A percentile compares a stretch with the other conserved stretches of the same genome.
Evolutionary conservation across 73 alveolate genomes (phyloP).

Genomic region (Paramecium bursaria): DNA sequence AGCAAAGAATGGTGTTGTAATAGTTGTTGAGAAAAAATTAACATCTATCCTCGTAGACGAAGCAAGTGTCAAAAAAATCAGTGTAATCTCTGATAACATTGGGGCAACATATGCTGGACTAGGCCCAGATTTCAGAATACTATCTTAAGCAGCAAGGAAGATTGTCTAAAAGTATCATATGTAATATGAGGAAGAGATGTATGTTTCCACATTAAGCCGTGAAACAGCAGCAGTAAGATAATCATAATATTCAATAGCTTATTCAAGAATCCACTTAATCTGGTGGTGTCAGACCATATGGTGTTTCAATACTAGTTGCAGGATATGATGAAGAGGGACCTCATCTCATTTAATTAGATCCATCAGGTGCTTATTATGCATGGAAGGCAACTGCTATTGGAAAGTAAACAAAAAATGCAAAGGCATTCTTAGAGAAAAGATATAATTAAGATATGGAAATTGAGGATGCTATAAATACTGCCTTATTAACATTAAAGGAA

Average conservation of each 20-base stretch:
- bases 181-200: constrained; percentile 85
- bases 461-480: constrained; percentile 95
- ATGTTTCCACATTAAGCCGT: constrained; percentile 83
- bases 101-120: constrained; percentile 92
- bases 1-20: constrained; percentile 94
- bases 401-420: constrained; percentile 87
- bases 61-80: constrained; percentile 82
- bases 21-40: constrained; percentile 93
- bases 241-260: constrained; percentile 20
- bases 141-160: constrained; percentile 88
- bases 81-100: constrained; percentile 77
- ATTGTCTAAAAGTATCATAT: constrained; percentile 80
- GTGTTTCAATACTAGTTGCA: constrained; percentile 92
- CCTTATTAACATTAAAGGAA: constrained; percentile 90
- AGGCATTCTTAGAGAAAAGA: constrained; percentile 92
- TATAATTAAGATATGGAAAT: constrained; percentile 85
- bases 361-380: constrained; percentile 92
- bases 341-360: constrained; percentile 88
- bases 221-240: constrained; percentile 76
- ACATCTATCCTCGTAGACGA: constrained; percentile 90
- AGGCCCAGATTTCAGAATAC: constrained; percentile 92
- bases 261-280: constrained; percentile 91
- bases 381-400: constrained; percentile 97
- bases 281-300: constrained; percentile 98
- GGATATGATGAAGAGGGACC: constrained; percentile 97